A percentile compares a stretch with the other conserved stretches of the same genome.
phyloP scores from a whole-genome alignment of 192 early-diverging fungal species.

The Radiomyces spectabilis region DNA sequence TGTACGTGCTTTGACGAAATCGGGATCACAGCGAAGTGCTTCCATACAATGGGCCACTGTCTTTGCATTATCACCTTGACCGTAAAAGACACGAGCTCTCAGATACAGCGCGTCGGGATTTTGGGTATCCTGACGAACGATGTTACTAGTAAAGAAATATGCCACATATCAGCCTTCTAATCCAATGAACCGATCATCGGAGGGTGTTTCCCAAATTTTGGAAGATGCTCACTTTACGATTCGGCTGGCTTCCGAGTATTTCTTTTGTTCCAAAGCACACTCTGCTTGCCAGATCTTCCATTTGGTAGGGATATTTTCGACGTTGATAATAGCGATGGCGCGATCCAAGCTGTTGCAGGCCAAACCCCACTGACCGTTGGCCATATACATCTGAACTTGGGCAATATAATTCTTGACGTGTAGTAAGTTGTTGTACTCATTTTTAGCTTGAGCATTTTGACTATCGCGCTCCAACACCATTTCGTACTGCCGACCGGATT shows the following conservation, averaged over 20 bases:
- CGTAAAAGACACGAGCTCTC: conserved; percentile 59
- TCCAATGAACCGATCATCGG: no score
- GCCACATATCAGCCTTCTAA: no score
- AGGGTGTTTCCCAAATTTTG: no score
- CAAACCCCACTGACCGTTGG: conserved; percentile 37
- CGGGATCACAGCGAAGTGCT: conserved; percentile 72
- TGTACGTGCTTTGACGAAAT: conserved; percentile 57
- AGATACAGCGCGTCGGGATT: conserved; percentile 66
- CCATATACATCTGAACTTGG: conserved; percentile 35
- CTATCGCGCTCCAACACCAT: conserved; percentile 33
- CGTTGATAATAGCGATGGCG: conserved; percentile 26
- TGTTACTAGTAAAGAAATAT: conserved; percentile 29
- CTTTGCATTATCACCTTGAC: conserved; percentile 57
- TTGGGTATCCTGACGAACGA: conserved; percentile 53
- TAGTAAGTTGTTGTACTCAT: conserved; percentile 32
- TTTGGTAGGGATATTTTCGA: conserved; percentile 38
- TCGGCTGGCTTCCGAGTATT: conserved; percentile 54
- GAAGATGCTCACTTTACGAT: conserved; percentile 51
- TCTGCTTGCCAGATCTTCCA: conserved; percentile 65
- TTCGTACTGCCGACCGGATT: conserved; percentile 41
- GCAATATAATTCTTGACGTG: conserved; percentile 39
- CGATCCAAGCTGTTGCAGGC: conserved; percentile 38
- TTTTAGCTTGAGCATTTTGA: conserved; percentile 25
- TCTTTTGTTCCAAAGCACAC: conserved; percentile 50
- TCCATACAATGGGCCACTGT: conserved; percentile 43